These are phyloP conservation scores for Camellia granthamiana DNA, from an alignment of 148 eudicot genomes.

Conservation along the genomic window DNA sequence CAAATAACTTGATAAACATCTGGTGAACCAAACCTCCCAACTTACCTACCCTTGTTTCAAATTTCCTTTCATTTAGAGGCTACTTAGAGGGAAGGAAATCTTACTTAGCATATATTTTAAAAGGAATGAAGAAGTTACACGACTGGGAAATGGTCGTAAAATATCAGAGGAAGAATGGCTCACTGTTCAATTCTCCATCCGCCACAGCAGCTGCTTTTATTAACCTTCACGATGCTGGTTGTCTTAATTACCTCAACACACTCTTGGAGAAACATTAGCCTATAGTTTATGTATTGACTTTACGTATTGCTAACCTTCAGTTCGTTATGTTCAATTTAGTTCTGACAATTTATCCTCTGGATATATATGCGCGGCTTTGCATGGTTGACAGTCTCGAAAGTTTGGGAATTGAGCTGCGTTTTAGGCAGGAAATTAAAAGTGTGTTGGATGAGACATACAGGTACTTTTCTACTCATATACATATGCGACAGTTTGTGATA, in stretches of 20 bases:
- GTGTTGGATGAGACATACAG: slow-evolving; percentile 41
- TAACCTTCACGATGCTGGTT: slow-evolving; percentile 10
- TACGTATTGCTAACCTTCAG: not conserved
- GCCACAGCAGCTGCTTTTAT: slow-evolving; percentile 23
- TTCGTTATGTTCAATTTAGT: slow-evolving; percentile 24
- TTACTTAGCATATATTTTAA: slow-evolving; percentile 61
- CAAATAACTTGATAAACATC: not conserved
- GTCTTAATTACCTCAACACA: slow-evolving; percentile 9
- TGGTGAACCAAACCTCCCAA: not conserved
- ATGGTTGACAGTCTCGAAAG: slow-evolving; percentile 46
- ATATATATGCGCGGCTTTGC: slow-evolving; percentile 35
- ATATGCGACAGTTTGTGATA: not conserved
- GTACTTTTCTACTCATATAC: slow-evolving; percentile 16
- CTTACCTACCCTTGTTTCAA: not conserved
- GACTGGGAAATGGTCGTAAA: slow-evolving; percentile 62
- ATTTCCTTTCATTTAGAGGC: slow-evolving; percentile 28
- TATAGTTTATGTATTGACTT: not conserved
- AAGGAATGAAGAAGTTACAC: slow-evolving; percentile 57
- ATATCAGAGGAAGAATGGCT: slow-evolving; percentile 62
- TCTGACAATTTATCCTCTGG: slow-evolving; percentile 44
- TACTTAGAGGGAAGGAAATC: slow-evolving; percentile 29
- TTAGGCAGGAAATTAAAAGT: slow-evolving; percentile 33
- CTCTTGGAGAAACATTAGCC: not conserved
- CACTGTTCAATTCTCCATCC: slow-evolving; percentile 23
- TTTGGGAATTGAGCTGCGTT: slow-evolving; percentile 42